These are phyloP conservation scores for Aristolochia contorta DNA, from an alignment of 164 flowering plant species.

Conservation along the genomic window DNA sequence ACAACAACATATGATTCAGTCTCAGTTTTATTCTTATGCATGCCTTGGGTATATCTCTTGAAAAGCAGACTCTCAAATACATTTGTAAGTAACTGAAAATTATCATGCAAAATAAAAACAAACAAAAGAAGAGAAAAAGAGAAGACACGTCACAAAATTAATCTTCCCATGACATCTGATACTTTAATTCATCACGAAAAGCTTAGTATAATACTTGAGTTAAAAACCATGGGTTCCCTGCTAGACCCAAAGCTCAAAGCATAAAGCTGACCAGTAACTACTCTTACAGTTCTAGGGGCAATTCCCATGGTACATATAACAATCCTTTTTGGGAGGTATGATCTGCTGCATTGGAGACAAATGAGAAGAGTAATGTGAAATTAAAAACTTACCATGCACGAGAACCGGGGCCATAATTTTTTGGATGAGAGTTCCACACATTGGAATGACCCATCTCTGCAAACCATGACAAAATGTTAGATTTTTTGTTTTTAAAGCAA, in stretches of 20 bases:
- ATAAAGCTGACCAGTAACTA: neutral
- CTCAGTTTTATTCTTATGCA: neutral
- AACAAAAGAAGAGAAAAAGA: no score
- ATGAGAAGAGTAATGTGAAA: neutral
- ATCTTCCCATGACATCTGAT: no score
- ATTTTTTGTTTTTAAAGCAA: no score
- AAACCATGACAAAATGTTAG: no score
- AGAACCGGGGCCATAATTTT: slow-evolving; percentile 37
- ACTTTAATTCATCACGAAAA: no score
- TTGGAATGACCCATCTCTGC: slow-evolving; percentile 29
- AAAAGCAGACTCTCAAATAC: neutral
- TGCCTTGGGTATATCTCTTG: neutral
- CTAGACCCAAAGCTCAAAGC: neutral
- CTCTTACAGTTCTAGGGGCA: neutral
- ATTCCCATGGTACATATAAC: no score
- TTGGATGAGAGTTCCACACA: slow-evolving; percentile 37
- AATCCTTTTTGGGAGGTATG: neutral
- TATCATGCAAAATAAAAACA: no score
- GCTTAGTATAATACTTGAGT: neutral
- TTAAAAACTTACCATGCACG: slow-evolving; percentile 23
- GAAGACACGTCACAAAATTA: no score
- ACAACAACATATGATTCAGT: neutral
- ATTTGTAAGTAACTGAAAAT: no score
- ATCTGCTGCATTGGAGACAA: neutral
- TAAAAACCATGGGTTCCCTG: neutral